Percentiles rank a stretch among this genome's conserved stretches.
These are phyloP conservation scores for Mycena sanguinolenta DNA, from an alignment of 768 basidiomycete genomes.

Conservation along the genomic window DNA sequence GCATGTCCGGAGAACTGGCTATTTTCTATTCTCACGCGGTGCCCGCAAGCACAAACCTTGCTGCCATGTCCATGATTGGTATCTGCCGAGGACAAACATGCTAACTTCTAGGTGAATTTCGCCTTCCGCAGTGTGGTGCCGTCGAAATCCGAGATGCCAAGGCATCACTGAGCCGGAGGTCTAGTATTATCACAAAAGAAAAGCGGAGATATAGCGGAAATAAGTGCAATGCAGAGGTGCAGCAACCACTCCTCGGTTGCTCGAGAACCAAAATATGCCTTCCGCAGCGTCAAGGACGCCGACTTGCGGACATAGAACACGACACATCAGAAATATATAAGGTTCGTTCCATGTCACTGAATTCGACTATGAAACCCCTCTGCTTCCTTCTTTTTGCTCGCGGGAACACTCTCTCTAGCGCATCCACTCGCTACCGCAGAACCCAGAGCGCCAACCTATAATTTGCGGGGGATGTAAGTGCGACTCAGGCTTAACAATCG, in stretches of 20 bases:
- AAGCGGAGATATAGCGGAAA: not conserved
- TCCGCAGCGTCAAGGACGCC: no score
- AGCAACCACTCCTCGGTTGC: not conserved
- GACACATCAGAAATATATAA: not conserved
- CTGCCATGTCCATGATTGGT: no score
- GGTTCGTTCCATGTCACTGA: no score
- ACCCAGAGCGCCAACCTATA: not conserved
- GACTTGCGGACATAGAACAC: not conserved
- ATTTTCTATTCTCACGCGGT: no score
- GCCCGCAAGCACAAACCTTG: no score
- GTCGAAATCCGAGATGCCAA: no score
- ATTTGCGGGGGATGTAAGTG: not conserved
- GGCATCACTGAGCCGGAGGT: no score
- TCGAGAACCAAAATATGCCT: no score
- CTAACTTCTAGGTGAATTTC: no score
- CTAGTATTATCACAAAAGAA: not conserved
- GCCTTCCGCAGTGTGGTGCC: no score
- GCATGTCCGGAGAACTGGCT: no score
- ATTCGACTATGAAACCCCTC: not conserved
- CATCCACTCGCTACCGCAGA: not conserved
- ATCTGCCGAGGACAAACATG: no score
- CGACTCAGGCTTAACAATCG: not conserved
- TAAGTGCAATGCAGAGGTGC: not conserved
- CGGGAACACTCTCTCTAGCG: not conserved
- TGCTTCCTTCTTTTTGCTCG: not conserved